These are phyloP conservation scores for Cordia subcordata DNA, from an alignment of 257 asterid genomes.

Conservation along the genomic window DNA sequence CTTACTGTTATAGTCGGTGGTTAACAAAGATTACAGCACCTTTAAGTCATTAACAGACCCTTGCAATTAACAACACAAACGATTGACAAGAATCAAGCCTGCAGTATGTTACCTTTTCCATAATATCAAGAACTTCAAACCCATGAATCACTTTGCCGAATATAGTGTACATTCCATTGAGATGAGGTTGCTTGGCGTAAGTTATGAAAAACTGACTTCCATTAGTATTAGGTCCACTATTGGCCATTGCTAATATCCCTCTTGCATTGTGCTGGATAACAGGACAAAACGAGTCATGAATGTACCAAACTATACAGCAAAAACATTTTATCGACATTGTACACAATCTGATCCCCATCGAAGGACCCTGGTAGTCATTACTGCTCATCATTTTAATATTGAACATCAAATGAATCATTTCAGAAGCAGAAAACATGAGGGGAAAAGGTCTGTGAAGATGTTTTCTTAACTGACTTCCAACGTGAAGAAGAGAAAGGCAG, in stretches of 20 bases:
- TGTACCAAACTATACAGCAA: not conserved
- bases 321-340: not conserved
- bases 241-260: slow-evolving; percentile 93
- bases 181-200: slow-evolving; percentile 90
- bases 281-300: not conserved
- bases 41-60: not conserved
- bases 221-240: slow-evolving; percentile 91
- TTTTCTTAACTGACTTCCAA: too few relatives aligned
- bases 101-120: slow-evolving; percentile 73
- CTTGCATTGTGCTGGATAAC: slow-evolving; percentile 86
- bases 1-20: too few relatives aligned
- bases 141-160: slow-evolving; percentile 97
- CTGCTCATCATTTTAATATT: not conserved
- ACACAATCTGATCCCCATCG: not conserved
- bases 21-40: too few relatives aligned
- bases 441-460: too few relatives aligned
- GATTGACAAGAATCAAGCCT: not conserved
- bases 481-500: not conserved
- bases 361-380: not conserved
- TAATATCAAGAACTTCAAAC: slow-evolving; percentile 88
- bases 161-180: slow-evolving; percentile 81
- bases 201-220: slow-evolving; percentile 94
- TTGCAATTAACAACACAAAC: not conserved
- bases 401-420: not conserved
- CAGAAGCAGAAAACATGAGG: too few relatives aligned